Evolutionary conservation across 23 red algal species (phyloP).

Genomic region (Gracilaria gracilis): DNA sequence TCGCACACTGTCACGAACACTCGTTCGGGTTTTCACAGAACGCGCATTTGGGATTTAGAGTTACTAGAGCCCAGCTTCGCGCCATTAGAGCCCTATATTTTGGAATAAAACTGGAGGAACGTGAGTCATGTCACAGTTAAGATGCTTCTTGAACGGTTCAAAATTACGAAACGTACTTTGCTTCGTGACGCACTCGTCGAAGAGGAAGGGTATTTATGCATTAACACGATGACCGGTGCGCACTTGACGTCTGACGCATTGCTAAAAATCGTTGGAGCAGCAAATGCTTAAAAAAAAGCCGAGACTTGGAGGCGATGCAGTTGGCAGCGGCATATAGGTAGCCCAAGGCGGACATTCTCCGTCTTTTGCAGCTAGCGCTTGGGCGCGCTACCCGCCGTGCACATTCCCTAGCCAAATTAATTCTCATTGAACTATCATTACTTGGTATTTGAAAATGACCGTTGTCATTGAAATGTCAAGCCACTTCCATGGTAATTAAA

Average conservation of each 20-base stretch:
- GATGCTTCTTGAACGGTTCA: neutral
- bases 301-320: neutral
- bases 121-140: constrained; percentile 1
- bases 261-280: neutral
- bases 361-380: neutral
- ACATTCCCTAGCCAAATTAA: neutral
- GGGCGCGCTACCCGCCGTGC: neutral
- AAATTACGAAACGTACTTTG: neutral
- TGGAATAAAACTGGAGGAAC: neutral
- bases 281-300: neutral
- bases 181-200: neutral
- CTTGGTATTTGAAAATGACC: too few species aligned
- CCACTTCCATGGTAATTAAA: too few species aligned
- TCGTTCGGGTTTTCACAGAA: neutral
- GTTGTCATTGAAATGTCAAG: too few species aligned
- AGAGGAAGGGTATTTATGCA: neutral
- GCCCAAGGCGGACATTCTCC: neutral
- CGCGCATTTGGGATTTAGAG: constrained; percentile 5
- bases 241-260: neutral
- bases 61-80: neutral
- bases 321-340: neutral
- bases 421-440: too few species aligned
- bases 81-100: neutral
- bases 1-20: neutral
- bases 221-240: too few species aligned